Percentiles rank a stretch among this genome's conserved stretches.
Conservation (phyloP, 2,329 filamentous ascomycete species). For the Dryadomyces quercivorus region DNA sequence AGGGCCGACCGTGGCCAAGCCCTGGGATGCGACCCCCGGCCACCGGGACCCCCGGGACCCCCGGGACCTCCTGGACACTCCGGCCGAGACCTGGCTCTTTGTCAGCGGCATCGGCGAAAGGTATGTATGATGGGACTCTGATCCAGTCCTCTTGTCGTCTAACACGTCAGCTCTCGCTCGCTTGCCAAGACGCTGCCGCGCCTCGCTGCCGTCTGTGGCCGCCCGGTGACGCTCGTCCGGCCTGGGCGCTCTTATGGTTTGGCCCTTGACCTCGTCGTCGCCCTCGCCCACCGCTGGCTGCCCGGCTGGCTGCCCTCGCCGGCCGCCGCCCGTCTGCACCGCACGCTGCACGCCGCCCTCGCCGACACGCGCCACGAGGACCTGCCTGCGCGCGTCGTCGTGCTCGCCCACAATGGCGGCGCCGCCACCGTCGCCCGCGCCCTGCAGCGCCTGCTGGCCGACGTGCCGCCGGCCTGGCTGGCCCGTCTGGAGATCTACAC, state of each 20-base stretch:
- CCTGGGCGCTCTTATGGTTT: constrained; percentile 34
- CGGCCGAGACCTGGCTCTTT: constrained; percentile 19
- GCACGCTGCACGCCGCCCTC: neutral
- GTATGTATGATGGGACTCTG: constrained; percentile 14
- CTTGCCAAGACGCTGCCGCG: constrained; percentile 21
- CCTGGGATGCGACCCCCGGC: constrained; percentile 6
- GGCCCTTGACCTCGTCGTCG: constrained; percentile 35
- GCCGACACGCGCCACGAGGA: constrained; percentile 2
- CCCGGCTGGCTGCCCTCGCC: constrained; percentile 14
- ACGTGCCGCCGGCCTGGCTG: constrained; percentile 23
- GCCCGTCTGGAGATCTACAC: constrained; percentile 31
- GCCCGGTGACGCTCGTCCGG: constrained; percentile 36
- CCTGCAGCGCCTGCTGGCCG: constrained; percentile 24
- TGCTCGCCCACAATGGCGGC: constrained; percentile 28
- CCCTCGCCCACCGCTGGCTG: constrained; percentile 20
- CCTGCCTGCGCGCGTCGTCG: constrained; percentile 18
- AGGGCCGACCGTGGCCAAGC: neutral
- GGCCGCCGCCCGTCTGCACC: constrained; percentile 23
- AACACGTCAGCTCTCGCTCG: constrained; percentile 15
- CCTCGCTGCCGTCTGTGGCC: constrained; percentile 23
- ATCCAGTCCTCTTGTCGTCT: neutral
- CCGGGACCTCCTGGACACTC: neutral
- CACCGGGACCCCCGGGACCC: too few relatives aligned
- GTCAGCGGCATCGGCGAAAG: constrained; percentile 22
- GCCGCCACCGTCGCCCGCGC: constrained; percentile 23